A percentile compares a stretch with the other conserved stretches of the same genome.
These are phyloP conservation scores for Prunus yedoensis DNA, from an alignment of 331 rosid species.

Conservation along the genomic window DNA sequence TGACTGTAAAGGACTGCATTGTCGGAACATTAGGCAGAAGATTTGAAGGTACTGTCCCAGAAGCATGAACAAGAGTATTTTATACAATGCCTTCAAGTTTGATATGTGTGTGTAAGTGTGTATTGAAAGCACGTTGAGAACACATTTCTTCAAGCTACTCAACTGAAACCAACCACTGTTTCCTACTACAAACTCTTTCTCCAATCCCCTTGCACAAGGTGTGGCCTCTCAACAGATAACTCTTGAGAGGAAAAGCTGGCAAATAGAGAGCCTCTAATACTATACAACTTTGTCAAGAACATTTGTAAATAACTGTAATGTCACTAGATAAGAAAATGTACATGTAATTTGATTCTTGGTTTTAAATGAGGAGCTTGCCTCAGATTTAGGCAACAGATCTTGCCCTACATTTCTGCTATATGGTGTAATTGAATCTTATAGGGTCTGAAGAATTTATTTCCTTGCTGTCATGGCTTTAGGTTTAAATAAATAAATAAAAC, in stretches of 20 bases:
- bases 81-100: neutral
- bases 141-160: neutral
- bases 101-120: neutral
- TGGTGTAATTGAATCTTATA: neutral
- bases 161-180: neutral
- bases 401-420: neutral
- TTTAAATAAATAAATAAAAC: neutral
- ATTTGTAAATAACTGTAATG: neutral
- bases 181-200: neutral
- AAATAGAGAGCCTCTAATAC: neutral
- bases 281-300: neutral
- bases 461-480: neutral
- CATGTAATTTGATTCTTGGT: neutral
- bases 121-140: neutral
- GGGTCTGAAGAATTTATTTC: too few relatives aligned
- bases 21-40: conserved; percentile 15
- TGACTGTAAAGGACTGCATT: conserved; percentile 14
- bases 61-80: neutral
- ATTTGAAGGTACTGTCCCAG: conserved; percentile 3
- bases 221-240: conserved; percentile 7
- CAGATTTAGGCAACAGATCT: neutral
- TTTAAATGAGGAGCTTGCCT: conserved; percentile 3
- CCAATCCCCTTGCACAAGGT: neutral
- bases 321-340: neutral
- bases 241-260: neutral